Conservation (phyloP, 2,329 filamentous ascomycete species). For the Hysterium pulicare region DNA sequence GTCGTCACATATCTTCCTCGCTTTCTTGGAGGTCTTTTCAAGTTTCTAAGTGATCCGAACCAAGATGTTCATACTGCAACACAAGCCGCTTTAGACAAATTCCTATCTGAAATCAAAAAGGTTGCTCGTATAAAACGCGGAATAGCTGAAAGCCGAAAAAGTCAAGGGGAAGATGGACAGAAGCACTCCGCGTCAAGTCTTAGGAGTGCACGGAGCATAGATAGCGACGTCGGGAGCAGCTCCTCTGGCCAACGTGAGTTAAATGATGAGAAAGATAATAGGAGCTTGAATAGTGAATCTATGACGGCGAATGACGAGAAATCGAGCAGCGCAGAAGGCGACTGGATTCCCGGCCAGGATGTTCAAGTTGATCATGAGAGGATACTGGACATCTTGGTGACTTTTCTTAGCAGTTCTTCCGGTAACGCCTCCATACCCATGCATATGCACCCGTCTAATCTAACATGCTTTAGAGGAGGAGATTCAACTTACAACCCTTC, state of each 20-base stretch:
- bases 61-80: conserved; percentile 93
- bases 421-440: no score
- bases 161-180: conserved; percentile 61
- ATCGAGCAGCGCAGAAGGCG: conserved; percentile 65
- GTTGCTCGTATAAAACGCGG: conserved; percentile 91
- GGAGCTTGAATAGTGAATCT: conserved; percentile 34
- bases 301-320: conserved; percentile 35
- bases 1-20: conserved; percentile 89
- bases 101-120: conserved; percentile 88
- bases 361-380: conserved; percentile 90
- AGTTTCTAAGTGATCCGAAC: conserved; percentile 88
- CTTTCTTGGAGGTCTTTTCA: conserved; percentile 84
- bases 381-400: conserved; percentile 87
- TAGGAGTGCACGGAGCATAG: conserved; percentile 27
- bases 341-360: conserved; percentile 97
- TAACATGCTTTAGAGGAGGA: conserved; percentile 67
- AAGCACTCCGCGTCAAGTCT: conserved; percentile 63
- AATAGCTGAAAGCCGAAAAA: conserved; percentile 78
- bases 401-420: conserved; percentile 77
- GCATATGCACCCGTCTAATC: conserved; percentile 21
- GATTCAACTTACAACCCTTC: conserved; percentile 82
- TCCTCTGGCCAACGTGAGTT: conserved; percentile 47
- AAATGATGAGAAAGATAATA: conserved; percentile 52
- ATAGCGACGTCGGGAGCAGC: conserved; percentile 59
- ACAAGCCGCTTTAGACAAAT: conserved; percentile 82